These are phyloP conservation scores for Colletotrichum viniferum DNA, from an alignment of 2,329 filamentous ascomycete species.

Conservation along the genomic window DNA sequence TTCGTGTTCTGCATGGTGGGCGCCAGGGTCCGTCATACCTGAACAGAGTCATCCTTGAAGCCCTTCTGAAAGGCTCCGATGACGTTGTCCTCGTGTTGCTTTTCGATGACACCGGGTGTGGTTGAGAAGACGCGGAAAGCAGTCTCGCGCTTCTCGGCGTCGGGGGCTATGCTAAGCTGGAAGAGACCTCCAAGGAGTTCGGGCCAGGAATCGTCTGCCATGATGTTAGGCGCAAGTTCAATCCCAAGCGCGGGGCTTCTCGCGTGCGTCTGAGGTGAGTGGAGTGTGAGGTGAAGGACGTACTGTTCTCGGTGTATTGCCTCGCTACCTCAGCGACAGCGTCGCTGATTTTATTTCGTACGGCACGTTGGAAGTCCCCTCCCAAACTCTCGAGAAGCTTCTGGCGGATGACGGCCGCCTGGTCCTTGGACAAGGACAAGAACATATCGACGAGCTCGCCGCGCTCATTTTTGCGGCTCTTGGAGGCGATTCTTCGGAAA, in stretches of 20 bases:
- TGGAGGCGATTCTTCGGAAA: constrained; percentile 91
- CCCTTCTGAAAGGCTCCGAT: constrained; percentile 87
- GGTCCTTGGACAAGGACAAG: constrained; percentile 74
- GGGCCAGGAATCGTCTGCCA: constrained; percentile 80
- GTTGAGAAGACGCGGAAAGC: constrained; percentile 95
- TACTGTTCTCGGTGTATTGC: constrained; percentile 92
- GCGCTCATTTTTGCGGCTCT: constrained; percentile 77
- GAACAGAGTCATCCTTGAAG: constrained; percentile 85
- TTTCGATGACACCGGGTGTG: constrained; percentile 94
- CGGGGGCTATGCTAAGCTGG: constrained; percentile 84
- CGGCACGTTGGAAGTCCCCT: constrained; percentile 72
- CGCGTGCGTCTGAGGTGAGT: neutral
- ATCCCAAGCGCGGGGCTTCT: neutral
- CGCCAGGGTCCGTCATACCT: constrained; percentile 50
- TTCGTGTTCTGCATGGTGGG: neutral
- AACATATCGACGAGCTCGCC: constrained; percentile 84
- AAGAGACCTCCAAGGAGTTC: constrained; percentile 88
- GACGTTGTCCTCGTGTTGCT: constrained; percentile 91
- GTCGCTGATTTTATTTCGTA: constrained; percentile 95
- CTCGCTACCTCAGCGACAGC: constrained; percentile 95
- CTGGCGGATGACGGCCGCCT: constrained; percentile 78
- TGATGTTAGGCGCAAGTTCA: neutral
- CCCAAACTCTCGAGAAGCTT: constrained; percentile 82
- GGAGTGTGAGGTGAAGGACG: constrained; percentile 35
- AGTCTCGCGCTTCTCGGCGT: constrained; percentile 85